phyloP scores from a whole-genome alignment of 2,329 filamentous ascomycete species.

The Colletotrichum zoysiae region DNA sequence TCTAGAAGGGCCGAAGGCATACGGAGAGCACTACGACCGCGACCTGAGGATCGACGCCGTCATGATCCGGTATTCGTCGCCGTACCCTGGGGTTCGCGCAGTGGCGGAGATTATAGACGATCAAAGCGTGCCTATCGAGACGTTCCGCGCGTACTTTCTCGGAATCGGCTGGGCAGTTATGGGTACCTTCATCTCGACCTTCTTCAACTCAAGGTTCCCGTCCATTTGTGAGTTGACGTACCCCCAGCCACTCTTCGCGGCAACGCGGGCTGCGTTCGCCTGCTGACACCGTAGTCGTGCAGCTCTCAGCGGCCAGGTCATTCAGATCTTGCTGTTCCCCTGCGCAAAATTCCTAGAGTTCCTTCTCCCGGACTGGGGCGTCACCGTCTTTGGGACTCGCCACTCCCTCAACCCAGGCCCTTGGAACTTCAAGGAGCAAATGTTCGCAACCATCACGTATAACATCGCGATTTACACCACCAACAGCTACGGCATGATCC shows the following conservation, averaged over 20 bases:
- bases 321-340: constrained; percentile 62
- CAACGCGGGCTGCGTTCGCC: background rate
- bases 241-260: background rate
- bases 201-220: constrained; percentile 57
- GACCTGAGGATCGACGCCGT: constrained; percentile 57
- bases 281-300: background rate
- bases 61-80: constrained; percentile 56
- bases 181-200: constrained; percentile 55
- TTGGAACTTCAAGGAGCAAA: constrained; percentile 59
- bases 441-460: constrained; percentile 56
- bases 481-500: constrained; percentile 52
- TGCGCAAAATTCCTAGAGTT: constrained; percentile 59
- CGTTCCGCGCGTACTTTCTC: constrained; percentile 57
- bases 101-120: constrained; percentile 55
- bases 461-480: constrained; percentile 53
- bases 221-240: constrained; percentile 48
- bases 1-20: constrained; percentile 53
- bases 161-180: constrained; percentile 56
- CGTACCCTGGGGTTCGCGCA: constrained; percentile 58
- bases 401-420: constrained; percentile 56
- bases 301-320: constrained; percentile 52
- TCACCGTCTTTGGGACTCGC: constrained; percentile 53
- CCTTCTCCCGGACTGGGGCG: constrained; percentile 58
- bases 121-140: constrained; percentile 53
- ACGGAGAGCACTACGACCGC: constrained; percentile 56